These are phyloP conservation scores for Macrocybe gigantea DNA, from an alignment of 768 basidiomycete species.

Conservation along the genomic window DNA sequence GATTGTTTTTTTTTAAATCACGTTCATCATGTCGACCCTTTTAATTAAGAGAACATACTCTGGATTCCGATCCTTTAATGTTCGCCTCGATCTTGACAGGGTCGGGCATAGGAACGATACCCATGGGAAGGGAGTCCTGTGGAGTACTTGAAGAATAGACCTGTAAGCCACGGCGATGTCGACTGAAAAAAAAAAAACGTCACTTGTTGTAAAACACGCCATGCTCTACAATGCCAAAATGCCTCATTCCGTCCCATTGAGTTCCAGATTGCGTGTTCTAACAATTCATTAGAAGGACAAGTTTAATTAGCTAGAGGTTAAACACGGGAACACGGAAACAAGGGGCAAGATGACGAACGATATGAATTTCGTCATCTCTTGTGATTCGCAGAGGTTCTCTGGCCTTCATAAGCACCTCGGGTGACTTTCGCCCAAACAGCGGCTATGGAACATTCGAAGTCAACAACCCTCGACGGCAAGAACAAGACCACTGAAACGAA, in stretches of 20 bases:
- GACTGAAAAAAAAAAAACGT: conserved; percentile 4
- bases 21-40: too few relatives aligned
- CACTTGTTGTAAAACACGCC: conserved; percentile 62
- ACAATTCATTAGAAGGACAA: neutral
- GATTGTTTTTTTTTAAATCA: too few relatives aligned
- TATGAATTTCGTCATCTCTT: conserved; percentile 51
- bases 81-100: conserved; percentile 42
- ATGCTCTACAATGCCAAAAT: conserved; percentile 48
- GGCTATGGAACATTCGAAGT: conserved; percentile 33
- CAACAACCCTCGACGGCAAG: neutral
- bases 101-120: conserved; percentile 40
- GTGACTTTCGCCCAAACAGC: conserved; percentile 47
- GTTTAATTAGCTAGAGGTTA: too few relatives aligned
- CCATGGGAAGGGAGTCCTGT: conserved; percentile 33
- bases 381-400: conserved; percentile 18
- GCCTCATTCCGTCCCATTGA: conserved; percentile 66
- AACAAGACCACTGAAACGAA: conserved; percentile 12
- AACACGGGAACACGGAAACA: neutral
- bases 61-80: conserved; percentile 55
- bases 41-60: conserved; percentile 35
- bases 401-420: conserved; percentile 40
- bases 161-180: neutral
- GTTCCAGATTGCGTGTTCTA: conserved; percentile 70
- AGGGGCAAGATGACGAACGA: conserved; percentile 28
- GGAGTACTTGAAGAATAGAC: conserved; percentile 30